Conservation (phyloP, 2,329 filamentous ascomycete genomes). For the Pseudocercospora macadamiae region DNA sequence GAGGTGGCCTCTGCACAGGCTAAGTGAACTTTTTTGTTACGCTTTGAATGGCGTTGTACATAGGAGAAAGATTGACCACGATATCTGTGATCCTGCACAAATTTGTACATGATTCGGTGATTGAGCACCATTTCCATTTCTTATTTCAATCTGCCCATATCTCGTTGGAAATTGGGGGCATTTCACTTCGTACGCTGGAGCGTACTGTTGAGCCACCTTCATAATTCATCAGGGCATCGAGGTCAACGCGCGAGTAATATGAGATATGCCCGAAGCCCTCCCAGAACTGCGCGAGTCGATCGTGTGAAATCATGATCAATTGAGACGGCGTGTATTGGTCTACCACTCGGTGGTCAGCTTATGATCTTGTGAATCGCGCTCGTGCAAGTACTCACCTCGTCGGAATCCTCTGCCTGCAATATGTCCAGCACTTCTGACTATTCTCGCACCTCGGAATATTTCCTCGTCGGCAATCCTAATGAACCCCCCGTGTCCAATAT, state of each 20-base stretch:
- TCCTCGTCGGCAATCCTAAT: conserved; percentile 66
- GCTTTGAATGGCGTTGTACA: conserved; percentile 6
- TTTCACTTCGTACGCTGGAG: no score
- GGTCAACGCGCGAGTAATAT: conserved; percentile 52
- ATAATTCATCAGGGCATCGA: conserved; percentile 41
- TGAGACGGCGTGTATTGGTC: conserved; percentile 75
- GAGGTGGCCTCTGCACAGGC: no score
- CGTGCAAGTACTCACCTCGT: conserved; percentile 69
- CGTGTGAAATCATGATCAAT: conserved; percentile 75
- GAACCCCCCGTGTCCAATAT: conserved; percentile 70
- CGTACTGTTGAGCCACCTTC: background rate
- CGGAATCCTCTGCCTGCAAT: conserved; percentile 73
- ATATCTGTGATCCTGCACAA: no score
- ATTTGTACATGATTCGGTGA: background rate
- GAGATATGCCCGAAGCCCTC: conserved; percentile 56
- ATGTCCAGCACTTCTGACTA: conserved; percentile 76
- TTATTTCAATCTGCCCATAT: background rate
- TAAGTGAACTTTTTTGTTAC: no score
- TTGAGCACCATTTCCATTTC: background rate
- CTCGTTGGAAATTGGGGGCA: background rate
- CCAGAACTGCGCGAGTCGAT: conserved; percentile 84
- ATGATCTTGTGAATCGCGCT: no score
- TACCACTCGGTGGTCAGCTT: no score
- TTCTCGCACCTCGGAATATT: conserved; percentile 71
- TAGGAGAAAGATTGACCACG: background rate